Base-by-base conservation (phyloP, 2,329 filamentous ascomycete genomes). In the Microdochium bolleyi region DNA sequence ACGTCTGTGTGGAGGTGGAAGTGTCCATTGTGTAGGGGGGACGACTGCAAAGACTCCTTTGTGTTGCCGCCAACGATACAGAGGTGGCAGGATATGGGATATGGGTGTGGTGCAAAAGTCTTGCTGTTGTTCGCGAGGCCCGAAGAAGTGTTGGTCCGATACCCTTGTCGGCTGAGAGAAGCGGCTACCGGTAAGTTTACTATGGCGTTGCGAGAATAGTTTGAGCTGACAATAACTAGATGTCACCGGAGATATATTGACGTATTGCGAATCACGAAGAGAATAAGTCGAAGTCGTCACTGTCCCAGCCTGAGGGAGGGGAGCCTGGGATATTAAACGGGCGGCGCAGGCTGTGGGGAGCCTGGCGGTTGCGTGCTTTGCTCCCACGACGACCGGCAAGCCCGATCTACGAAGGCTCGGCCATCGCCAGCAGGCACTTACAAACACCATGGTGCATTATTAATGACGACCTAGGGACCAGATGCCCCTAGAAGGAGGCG, bases 1-100 rank as follows among this genome's bases (percentile, higher is more conserved):
- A 71, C 37, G 67, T 62, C 56, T 70, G 64, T 44, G 66, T 66
- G 22, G 55, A 30, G 21, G 48, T 49, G 24, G 48, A 49, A 19
- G 48, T 11, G 24, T 49, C 48, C 48, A 49, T 49, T 46, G 3
- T 46, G 7, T 7, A 24, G 8, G 41, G 19, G 41, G 3, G 48
- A 9, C 24, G 48, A 49, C 21, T 19, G 48, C 24, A 30, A n/a
- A 19, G 48, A 49, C 8, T 5, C 37, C 7, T 25, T 8, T 24
- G 3, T 7, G 5, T 46, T 11, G 41, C 41, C 21, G 16, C 19
- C 41, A 19, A 41, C n/a, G 9, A 30, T 30, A 30, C 11, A 30
- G 5, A 5, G 27, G 13, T 22, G 41, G 3, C 19, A 19, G 21
- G 19, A 3, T 41, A 11, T 46, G 41, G 21, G 4, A 8, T 21